Evolutionary conservation across 1,284 basidiomycete genomes (phyloP), one percentile per base, ranked within the genome.

Genomic region (Meira miltonrushii): DNA sequence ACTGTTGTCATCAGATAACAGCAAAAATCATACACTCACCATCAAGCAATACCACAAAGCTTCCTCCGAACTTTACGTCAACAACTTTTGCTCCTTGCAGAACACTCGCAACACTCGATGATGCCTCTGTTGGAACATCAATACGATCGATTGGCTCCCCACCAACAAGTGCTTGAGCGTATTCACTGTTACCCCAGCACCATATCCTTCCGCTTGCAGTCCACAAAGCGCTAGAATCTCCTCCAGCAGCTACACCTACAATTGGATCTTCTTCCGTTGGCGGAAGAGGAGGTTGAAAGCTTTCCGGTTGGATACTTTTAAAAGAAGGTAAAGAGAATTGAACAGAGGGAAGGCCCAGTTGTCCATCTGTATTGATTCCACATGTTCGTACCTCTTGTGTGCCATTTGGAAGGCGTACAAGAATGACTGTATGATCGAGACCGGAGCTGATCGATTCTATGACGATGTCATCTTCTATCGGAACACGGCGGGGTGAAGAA

Each of bases 161-260:
- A 12, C 40, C 15, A 12, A 60, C 44, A 17, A 59, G 37, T 9
- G 28, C 23, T 33, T 61, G 60, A 15, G 38, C 59, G 40, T 62
- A 62, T 46, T 62, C 60, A 12, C 33, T 53, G 28, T 62, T 62
- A 19, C 60, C 60, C 60, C 60, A 62, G 23, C 19, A 43, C 44
- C 51, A 62, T 9, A 62, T n/a, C 21, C 56, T 47, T 8, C 25
- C 46, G 13, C 28, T 33, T 15, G 28, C 17, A n/a, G 23, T 39
- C 60, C 58, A 60, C 11, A 58, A 50, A 25, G 41, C 19, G 12
- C 33, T 55, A 5, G 57, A 55, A 51, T 62, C 60, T 28, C 60
- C 60, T n/a, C 60, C 58, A n/a, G 60, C 60, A 17, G 58, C 37
- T 15, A 61, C 39, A n/a, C 47, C 39, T 13, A 52, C 21, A 6